phyloP scores from a whole-genome alignment of 1,284 basidiomycete genomes.

The Naganishia albida region DNA sequence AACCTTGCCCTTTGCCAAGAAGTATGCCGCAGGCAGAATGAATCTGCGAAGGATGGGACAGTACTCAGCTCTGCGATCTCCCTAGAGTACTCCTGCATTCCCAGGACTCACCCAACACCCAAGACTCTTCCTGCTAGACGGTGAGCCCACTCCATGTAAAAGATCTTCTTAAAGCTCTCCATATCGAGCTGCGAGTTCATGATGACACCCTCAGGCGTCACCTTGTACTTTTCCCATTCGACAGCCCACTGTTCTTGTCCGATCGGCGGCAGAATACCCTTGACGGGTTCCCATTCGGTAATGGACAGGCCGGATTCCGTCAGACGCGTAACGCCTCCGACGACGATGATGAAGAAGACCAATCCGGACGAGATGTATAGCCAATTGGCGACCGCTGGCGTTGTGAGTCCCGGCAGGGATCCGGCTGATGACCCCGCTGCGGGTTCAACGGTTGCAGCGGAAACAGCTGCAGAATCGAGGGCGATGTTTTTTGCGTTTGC shows the following conservation, averaged over 20 bases:
- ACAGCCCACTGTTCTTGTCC: slow-evolving; percentile 75
- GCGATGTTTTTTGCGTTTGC: slow-evolving; percentile 6
- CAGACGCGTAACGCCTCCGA: slow-evolving; percentile 93
- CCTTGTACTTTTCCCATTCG: slow-evolving; percentile 94
- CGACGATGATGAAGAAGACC: slow-evolving; percentile 88
- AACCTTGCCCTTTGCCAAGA: slow-evolving; percentile 68
- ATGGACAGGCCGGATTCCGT: slow-evolving; percentile 98
- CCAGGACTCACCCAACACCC: slow-evolving; percentile 59
- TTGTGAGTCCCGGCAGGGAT: slow-evolving; percentile 63
- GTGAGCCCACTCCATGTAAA: slow-evolving; percentile 98
- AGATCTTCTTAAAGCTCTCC: slow-evolving; percentile 93
- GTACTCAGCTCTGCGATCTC: neutral
- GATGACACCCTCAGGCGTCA: slow-evolving; percentile 90
- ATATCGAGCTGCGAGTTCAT: slow-evolving; percentile 84
- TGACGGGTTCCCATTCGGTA: slow-evolving; percentile 95
- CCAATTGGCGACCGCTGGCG: slow-evolving; percentile 74
- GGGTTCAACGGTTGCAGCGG: neutral
- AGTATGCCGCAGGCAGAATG: slow-evolving; percentile 77
- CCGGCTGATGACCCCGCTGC: neutral
- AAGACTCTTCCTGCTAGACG: slow-evolving; percentile 89
- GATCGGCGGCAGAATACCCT: slow-evolving; percentile 83
- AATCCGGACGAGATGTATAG: slow-evolving; percentile 78
- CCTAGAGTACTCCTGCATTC: neutral
- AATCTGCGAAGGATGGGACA: slow-evolving; percentile 59
- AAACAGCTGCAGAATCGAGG: neutral